A percentile compares a stretch with the other conserved stretches of the same genome.
phyloP scores from a whole-genome alignment of 306 rosid genomes.

The Rosa lucieae region DNA sequence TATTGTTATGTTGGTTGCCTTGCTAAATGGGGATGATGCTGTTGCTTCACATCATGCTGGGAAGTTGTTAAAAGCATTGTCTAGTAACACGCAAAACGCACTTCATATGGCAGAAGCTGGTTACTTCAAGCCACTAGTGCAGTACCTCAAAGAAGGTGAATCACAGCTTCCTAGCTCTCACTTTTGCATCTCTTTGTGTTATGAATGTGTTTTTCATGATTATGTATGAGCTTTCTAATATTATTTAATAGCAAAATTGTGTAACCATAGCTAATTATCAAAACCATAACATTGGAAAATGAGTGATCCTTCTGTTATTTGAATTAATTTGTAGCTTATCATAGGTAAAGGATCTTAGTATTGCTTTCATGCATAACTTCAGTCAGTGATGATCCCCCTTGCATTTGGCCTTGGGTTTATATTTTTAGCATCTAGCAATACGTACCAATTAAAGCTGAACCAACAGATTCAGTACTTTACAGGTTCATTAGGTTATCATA shows the following conservation, averaged over 20 bases:
- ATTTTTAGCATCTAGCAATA: neutral
- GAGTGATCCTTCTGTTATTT: neutral
- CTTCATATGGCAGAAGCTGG: constrained; percentile 98
- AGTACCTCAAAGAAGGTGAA: constrained; percentile 72
- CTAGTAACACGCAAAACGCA: constrained; percentile 78
- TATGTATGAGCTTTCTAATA: neutral
- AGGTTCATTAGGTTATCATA: neutral
- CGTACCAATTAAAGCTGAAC: neutral
- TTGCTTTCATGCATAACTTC: neutral
- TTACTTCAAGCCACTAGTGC: constrained; percentile 77
- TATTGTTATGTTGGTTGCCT: constrained; percentile 77
- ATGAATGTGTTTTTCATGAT: neutral
- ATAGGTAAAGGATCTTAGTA: neutral
- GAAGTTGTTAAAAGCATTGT: constrained; percentile 63
- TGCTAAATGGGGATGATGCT: constrained; percentile 68
- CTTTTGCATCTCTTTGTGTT: neutral
- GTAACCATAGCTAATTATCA: neutral
- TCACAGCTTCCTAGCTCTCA: neutral
- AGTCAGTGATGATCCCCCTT: neutral
- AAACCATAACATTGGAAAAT: neutral
- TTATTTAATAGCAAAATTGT: neutral
- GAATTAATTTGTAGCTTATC: neutral
- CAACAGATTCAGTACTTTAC: neutral
- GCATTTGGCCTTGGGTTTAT: neutral
- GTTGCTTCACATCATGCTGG: constrained; percentile 66